These are phyloP conservation scores for Claviceps purpurea DNA, from an alignment of 2,329 filamentous ascomycete genomes.

Conservation along the genomic window DNA sequence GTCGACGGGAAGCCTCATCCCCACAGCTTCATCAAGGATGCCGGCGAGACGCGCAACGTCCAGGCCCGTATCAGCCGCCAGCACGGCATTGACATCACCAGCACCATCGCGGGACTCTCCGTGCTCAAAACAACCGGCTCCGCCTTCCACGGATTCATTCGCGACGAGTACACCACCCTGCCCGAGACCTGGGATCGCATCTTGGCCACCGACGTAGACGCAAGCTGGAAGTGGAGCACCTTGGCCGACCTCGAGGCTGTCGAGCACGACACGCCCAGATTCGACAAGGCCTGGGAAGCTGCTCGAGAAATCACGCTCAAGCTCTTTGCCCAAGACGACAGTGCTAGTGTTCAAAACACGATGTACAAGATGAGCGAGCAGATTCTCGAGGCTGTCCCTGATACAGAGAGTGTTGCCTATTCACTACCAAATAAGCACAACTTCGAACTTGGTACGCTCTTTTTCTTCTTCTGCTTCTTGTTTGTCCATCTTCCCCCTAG, in stretches of 20 bases:
- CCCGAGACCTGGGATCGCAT: slow-evolving; percentile 90
- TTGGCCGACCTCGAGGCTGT: slow-evolving; percentile 58
- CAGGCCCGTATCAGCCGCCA: slow-evolving; percentile 55
- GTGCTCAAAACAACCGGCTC: slow-evolving; percentile 96
- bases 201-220: slow-evolving; percentile 83
- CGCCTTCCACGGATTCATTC: slow-evolving; percentile 86
- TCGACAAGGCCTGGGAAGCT: slow-evolving; percentile 65
- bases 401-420: slow-evolving; percentile 64
- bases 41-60: slow-evolving; percentile 74
- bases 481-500: not conserved
- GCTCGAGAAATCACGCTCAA: slow-evolving; percentile 81
- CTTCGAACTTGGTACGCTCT: slow-evolving; percentile 72
- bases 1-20: slow-evolving; percentile 84
- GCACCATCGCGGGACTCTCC: slow-evolving; percentile 66
- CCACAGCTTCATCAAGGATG: slow-evolving; percentile 86
- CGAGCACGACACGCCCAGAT: slow-evolving; percentile 46
- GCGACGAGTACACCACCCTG: slow-evolving; percentile 86
- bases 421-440: slow-evolving; percentile 96
- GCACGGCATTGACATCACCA: slow-evolving; percentile 61
- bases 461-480: not conserved
- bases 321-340: slow-evolving; percentile 80
- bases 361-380: slow-evolving; percentile 98
- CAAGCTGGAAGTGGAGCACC: slow-evolving; percentile 70
- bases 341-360: slow-evolving; percentile 85
- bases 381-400: slow-evolving; percentile 64